Base-by-base conservation (phyloP, 2,329 filamentous ascomycete genomes). In the Cladosporium sphaerospermum region DNA sequence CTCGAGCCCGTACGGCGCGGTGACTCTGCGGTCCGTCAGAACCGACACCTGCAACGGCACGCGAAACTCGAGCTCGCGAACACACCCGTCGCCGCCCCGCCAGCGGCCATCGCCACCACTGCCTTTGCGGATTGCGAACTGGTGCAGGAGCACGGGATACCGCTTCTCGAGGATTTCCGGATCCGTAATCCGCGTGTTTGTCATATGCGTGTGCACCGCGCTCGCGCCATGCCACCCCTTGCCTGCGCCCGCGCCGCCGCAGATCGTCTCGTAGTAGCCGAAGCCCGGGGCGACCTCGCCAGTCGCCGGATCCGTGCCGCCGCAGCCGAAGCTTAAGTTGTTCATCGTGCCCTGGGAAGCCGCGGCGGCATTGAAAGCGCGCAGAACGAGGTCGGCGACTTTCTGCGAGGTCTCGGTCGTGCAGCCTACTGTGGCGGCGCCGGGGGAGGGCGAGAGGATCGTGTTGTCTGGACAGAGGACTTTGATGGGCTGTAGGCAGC, bases 121-220 rank as follows among this genome's bases (percentile, higher is more conserved):
- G 34, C 62, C 65, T 28, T 62, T 54, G 3, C 65, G 59, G 16
- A 70, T 61, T n/a, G 55, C 57, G 42, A 68, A 69, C 46, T 64
- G 60, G 10, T 64, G 61, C 10, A 70, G 53, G 18, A 70, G 54
- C 14, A 69, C 61, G 7, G 68, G 67, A 47, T 68, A 69, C 39
- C 68, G 58, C 51, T 64, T 61, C 58, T 71, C 69, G 8, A 67
- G 55, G 5, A 69, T 56, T 55, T 71, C 68, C 1, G 59, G 58
- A 31, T 71, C 68, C 2, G 69, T 69, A 49, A 69, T 71, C 23
- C 64, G 61, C 2, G 69, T 71, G 42, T 71, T 71, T 1, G 69
- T 71, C 64, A 67, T 67, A 48, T 70, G 64, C 6, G 62, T 60
- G 44, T 71, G 68, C 9, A 70, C 65, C 9, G 59, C 68, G 32